These are phyloP conservation scores for Calocybe gangraenosa DNA, from an alignment of 768 basidiomycete genomes.

Conservation along the genomic window DNA sequence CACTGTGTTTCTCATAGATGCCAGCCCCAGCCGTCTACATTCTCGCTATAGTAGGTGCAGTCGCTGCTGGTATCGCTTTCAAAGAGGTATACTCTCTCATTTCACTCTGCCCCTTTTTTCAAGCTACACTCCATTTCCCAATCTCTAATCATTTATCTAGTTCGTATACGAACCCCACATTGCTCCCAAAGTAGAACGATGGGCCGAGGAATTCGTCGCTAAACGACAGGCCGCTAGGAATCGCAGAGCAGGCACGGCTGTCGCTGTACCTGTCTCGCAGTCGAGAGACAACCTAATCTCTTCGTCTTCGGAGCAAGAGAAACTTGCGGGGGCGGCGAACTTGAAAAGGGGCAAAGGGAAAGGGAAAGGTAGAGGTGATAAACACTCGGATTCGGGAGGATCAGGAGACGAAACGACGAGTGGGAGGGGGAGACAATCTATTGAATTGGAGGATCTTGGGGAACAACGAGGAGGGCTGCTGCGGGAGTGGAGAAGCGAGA, in stretches of 20 bases:
- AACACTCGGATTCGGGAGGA: slow-evolving; percentile 18
- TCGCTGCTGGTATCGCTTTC: slow-evolving; percentile 16
- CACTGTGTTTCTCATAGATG: too few relatives aligned
- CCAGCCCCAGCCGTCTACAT: slow-evolving; percentile 18
- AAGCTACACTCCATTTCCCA: background rate
- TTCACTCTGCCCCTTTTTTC: background rate
- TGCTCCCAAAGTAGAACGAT: slow-evolving; percentile 53
- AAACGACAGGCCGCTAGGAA: slow-evolving; percentile 26
- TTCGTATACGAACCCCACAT: slow-evolving; percentile 70
- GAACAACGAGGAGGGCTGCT: slow-evolving; percentile 49
- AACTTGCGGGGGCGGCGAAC: too few relatives aligned
- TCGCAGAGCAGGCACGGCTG: slow-evolving; percentile 21
- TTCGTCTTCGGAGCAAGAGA: too few relatives aligned
- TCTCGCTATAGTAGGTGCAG: slow-evolving; percentile 12
- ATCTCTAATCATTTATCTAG: slow-evolving; percentile 29
- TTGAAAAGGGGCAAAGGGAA: too few relatives aligned
- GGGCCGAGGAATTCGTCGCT: slow-evolving; percentile 36
- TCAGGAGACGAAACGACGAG: slow-evolving; percentile 16
- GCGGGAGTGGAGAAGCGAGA: slow-evolving; percentile 47
- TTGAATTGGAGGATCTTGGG: slow-evolving; percentile 53
- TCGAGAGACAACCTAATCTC: too few relatives aligned
- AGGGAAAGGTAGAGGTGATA: too few relatives aligned
- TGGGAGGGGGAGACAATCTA: slow-evolving; percentile 18
- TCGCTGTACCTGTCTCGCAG: slow-evolving; percentile 14
- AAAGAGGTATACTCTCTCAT: slow-evolving; percentile 10